Conservation (phyloP, 371 early-diverging fungal genomes). For the Umbelopsis sp. region DNA sequence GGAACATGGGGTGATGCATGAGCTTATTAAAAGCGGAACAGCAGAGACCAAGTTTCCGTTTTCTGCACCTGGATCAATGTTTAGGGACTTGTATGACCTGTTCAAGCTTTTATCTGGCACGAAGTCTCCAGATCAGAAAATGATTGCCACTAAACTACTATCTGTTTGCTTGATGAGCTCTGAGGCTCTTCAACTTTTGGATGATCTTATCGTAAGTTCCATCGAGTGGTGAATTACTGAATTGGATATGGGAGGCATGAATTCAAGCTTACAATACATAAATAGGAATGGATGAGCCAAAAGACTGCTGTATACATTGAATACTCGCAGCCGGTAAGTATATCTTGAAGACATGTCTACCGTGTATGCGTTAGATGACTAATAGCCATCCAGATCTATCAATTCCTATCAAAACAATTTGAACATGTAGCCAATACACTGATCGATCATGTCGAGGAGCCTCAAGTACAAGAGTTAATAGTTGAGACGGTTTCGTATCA, state of each 20-base stretch:
- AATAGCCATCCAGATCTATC: conserved; percentile 15
- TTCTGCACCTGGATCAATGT: neutral
- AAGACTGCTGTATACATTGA: neutral
- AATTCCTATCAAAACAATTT: conserved; percentile 26
- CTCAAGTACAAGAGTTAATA: neutral
- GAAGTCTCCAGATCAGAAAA: conserved; percentile 26
- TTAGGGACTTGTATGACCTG: neutral
- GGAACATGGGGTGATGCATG: neutral
- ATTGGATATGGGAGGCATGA: neutral
- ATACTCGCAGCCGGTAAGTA: neutral
- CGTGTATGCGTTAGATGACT: neutral
- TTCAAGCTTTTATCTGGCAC: neutral
- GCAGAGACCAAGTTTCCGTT: neutral
- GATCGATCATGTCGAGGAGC: neutral
- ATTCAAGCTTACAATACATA: neutral
- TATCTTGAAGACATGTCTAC: neutral
- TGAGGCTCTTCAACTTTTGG: neutral
- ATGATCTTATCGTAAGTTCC: conserved; percentile 1
- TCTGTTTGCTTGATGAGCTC: conserved; percentile 21
- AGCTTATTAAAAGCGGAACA: neutral
- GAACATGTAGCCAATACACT: conserved; percentile 30
- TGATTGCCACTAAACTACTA: conserved; percentile 27
- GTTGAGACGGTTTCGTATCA: neutral
- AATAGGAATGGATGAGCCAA: neutral
- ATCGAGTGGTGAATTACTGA: neutral